Base-by-base conservation (phyloP, 139 green algal species). In the Chlamydomonas applanata region DNA sequence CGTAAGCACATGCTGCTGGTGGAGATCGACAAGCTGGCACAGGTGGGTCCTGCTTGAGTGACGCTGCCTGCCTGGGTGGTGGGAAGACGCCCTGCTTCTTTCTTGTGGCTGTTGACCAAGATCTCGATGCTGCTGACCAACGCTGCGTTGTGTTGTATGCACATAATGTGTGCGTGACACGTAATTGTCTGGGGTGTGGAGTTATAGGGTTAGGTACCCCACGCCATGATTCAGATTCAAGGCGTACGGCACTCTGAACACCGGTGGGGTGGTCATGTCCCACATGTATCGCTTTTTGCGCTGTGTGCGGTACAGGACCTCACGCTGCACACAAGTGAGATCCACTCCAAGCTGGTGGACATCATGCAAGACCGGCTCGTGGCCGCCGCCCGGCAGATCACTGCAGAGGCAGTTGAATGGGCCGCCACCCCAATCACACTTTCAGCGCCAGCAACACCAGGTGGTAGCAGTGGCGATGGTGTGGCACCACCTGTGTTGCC, bases 331-430 rank as follows among this genome's bases (percentile, higher is more conserved):
- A 81, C 87, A 49, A 81, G 88, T 46, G 90, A 96, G 81, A 85
- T 98, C 52, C 88, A 94, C 79, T 80, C 65, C 82, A 98, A 98
- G 89, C 84, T 98, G 60, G 91, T 98, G n/a, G 79, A 88, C 63
- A 97, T 98, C 79, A 98, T 98, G 91, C 86, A 91, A 54, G 87
- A 91, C 56, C 62, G 82, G 9, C 76, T 87, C 32, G 14, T 71
- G 24, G 36, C 52, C 33, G 78, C 78, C 25, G 72, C 87, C 22
- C 81, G 82, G 60, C 66, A 86, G 67, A 84, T 97, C 35, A 84
- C 85, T 0, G 63, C 49, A 0, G 77, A 91, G 40, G 77, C 84
- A 1, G 82, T 84, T 16, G 34, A 24, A 22, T 97, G 84, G 79
- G 77, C n/a, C 56, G 16, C 53, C 32, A 77, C 71, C 11, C 77